Evolutionary conservation across 225 moss, liverwort and hornwort species (phyloP).

Genomic region (Pseudisothecium myosuroides): DNA sequence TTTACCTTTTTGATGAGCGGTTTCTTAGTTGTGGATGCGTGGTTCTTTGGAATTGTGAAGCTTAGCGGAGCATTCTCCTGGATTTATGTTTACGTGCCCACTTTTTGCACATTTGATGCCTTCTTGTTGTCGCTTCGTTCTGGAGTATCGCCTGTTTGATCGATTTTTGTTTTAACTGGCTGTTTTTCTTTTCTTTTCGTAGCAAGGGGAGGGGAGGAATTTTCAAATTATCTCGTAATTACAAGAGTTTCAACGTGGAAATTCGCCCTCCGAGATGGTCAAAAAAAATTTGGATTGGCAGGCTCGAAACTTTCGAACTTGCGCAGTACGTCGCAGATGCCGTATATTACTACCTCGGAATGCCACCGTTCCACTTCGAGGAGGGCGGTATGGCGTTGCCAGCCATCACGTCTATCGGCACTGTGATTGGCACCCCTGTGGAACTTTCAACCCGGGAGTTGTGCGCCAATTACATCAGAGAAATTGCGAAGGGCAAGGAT

Average conservation of each 20-base stretch:
- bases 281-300: neutral
- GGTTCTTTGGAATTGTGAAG: neutral
- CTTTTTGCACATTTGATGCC: neutral
- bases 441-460: neutral
- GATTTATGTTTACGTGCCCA: neutral
- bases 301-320: accelerated
- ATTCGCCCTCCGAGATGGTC: neutral
- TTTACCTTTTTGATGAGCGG: neutral
- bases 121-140: neutral
- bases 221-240: accelerated
- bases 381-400: neutral
- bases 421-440: neutral
- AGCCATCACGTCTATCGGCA: neutral
- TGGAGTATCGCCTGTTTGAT: neutral
- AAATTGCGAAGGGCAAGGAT: neutral
- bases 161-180: neutral
- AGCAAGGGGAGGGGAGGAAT: neutral
- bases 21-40: neutral
- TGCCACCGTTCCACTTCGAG: neutral
- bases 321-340: neutral
- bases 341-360: neutral
- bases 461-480: neutral
- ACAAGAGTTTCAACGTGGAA: neutral
- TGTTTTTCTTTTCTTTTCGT: neutral
- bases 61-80: neutral